Evolutionary conservation across 805 yeast genomes (phyloP), one percentile per base, ranked within the genome.

Genomic region (Candida awuae): DNA sequence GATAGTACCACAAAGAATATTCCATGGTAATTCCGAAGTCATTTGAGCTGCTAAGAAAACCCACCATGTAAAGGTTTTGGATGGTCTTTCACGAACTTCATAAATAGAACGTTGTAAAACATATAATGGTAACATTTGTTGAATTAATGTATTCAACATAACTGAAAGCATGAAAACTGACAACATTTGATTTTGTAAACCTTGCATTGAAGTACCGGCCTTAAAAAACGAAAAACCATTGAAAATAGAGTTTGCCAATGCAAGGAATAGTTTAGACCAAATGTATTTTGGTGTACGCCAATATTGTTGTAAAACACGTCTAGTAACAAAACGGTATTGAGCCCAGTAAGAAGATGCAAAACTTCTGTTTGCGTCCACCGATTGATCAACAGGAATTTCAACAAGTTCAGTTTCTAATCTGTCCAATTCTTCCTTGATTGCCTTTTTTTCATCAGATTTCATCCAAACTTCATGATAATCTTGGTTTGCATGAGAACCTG

Each of bases 121-220:
- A 55, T 66, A 83, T 39, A 71, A 56, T 15, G 87, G 86, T 47
- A 79, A 59, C 62, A 73, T 67, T 56, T 81, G 87, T 47, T 77
- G 75, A 35, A 76, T 54, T 49, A 77, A 52, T 18, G 82, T 76
- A 47, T 69, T 68, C 61, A 76, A 67, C 35, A 71, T 63, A 49
- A 74, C 67, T 29, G 74, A 55, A 51, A 77, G 71, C 85, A 82
- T 79, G 64, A 84, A 84, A 32, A 80, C 54, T 3, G 87, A 67
- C 50, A 81, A 74, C 86, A 83, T 77, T 64, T 81, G 92, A 60
- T 84, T 84, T 59, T 86, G 95, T 51, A 84, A 58, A 54, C 84
- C 79, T 61, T 75, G 85, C 33, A 68, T 55, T 12, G 85, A 70
- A 18, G 68, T 68, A 40, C 67, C 65, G 26, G 86, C 82, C 44